phyloP scores from a whole-genome alignment of 1,284 basidiomycete species.

The Ustilago loliicola region DNA sequence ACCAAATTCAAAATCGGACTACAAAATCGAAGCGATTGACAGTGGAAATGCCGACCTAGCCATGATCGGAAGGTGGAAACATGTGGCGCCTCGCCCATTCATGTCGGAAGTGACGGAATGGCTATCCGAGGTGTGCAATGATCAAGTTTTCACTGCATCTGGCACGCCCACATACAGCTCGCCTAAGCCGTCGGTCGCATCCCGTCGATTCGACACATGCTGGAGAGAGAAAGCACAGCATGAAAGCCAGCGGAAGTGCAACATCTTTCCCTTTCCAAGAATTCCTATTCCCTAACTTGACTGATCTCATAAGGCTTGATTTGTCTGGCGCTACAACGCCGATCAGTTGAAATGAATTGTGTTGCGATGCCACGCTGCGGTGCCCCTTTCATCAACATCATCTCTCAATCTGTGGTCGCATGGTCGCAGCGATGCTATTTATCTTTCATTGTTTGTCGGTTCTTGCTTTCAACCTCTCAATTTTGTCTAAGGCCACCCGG shows the following conservation, averaged over 20 bases:
- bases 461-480: neutral
- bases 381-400: conserved; percentile 1
- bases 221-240: neutral
- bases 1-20: neutral
- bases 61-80: too few species aligned
- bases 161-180: conserved; percentile 10
- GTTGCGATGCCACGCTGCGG: neutral
- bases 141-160: neutral
- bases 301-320: neutral
- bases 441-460: neutral
- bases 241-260: conserved; percentile 1
- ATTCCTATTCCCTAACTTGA: neutral
- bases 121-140: neutral
- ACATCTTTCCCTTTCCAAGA: neutral
- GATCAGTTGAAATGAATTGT: neutral
- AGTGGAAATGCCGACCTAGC: neutral
- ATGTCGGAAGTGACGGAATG: conserved; percentile 19
- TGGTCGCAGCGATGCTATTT: neutral
- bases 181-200: conserved; percentile 1
- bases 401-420: neutral
- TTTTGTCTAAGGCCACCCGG: neutral
- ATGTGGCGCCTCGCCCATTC: neutral
- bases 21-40: neutral
- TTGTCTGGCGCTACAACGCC: neutral
- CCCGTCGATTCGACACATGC: neutral